These are phyloP conservation scores for Carpinus fangiana DNA, from an alignment of 306 rosid genomes.

Conservation along the genomic window DNA sequence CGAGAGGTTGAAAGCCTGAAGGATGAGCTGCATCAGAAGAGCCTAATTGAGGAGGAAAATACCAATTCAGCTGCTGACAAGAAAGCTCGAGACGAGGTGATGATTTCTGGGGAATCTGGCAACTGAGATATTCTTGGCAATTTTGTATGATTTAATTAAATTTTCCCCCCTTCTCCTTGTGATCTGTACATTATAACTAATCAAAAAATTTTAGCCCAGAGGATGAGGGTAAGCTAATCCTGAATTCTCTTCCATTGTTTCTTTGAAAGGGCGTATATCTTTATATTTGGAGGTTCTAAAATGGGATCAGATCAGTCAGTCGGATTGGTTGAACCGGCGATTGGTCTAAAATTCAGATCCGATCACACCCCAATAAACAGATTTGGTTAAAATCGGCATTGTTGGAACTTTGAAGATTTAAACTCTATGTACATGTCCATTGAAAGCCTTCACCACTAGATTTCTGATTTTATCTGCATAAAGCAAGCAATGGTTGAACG, in stretches of 20 bases:
- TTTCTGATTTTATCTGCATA: too few species aligned
- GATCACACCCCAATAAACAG: neutral
- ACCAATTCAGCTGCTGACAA: constrained; percentile 34
- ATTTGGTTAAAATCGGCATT: neutral
- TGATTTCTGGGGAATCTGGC: constrained; percentile 35
- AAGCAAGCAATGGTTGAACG: too few species aligned
- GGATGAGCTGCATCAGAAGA: constrained; percentile 47
- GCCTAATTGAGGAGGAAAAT: constrained; percentile 32
- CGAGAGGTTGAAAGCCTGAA: constrained; percentile 52
- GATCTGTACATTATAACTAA: constrained; percentile 29
- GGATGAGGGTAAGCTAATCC: neutral
- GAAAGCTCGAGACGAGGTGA: constrained; percentile 32
- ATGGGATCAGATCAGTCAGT: neutral
- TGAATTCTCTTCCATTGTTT: neutral
- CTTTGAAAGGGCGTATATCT: neutral
- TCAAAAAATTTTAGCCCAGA: neutral
- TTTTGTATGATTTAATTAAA: constrained; percentile 25
- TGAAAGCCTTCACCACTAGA: too few species aligned
- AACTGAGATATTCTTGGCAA: constrained; percentile 17
- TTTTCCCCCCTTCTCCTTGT: constrained; percentile 8
- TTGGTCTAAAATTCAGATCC: neutral
- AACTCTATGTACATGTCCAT: too few species aligned
- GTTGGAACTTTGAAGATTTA: too few species aligned
- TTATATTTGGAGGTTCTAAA: too few species aligned
- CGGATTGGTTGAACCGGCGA: neutral